Conservation (phyloP, 2,329 filamentous ascomycete species). For the Orbilia blumenaviensis region DNA sequence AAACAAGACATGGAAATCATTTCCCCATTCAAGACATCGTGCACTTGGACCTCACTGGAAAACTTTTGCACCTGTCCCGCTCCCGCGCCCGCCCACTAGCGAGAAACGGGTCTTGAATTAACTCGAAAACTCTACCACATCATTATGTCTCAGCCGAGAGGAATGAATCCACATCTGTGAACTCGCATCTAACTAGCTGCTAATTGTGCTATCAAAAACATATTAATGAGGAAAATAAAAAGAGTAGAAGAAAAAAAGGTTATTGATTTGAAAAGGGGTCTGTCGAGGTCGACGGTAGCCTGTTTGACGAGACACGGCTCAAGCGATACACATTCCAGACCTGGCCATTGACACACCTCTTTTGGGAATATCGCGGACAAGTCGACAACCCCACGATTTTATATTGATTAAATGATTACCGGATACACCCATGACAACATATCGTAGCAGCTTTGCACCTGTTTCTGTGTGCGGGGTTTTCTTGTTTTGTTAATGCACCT, state of each 20-base stretch:
- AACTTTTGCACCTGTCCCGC: slow-evolving; percentile 27
- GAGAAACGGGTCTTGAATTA: slow-evolving; percentile 18
- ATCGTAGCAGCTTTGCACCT: background rate
- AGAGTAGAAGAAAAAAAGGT: too few species aligned
- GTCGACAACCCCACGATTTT: slow-evolving; percentile 38
- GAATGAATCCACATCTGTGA: background rate
- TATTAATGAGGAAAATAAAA: too few species aligned
- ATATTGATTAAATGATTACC: slow-evolving; percentile 39
- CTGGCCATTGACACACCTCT: slow-evolving; percentile 21
- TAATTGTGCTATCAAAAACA: background rate
- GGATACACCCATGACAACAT: slow-evolving; percentile 27
- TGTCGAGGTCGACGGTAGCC: background rate
- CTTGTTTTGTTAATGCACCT: slow-evolving; percentile 22
- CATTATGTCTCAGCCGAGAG: slow-evolving; percentile 1
- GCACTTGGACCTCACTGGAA: background rate
- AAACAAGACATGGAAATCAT: slow-evolving; percentile 14
- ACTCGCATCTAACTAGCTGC: slow-evolving; percentile 9
- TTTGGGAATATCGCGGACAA: slow-evolving; percentile 23
- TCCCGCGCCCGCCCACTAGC: slow-evolving; percentile 39
- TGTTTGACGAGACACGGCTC: slow-evolving; percentile 11
- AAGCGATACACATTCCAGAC: slow-evolving; percentile 27
- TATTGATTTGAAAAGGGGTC: background rate
- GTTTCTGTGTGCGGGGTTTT: slow-evolving; percentile 32
- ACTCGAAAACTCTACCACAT: background rate
- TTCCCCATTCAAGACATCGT: slow-evolving; percentile 11